Evolutionary conservation across 345 rosid genomes (phyloP).

Genomic region (Excoecaria cochinchinensis): DNA sequence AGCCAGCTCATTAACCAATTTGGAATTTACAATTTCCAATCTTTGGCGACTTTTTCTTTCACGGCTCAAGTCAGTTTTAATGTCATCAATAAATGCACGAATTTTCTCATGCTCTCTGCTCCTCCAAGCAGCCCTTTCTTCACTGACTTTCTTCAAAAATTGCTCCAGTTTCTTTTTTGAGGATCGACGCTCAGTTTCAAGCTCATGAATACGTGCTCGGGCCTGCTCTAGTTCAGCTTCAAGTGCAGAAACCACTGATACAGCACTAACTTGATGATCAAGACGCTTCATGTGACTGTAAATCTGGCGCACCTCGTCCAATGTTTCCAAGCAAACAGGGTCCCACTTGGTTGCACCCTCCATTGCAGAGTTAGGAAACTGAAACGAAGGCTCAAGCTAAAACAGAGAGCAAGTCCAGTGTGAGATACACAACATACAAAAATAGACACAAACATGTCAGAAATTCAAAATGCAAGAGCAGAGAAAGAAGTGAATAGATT

Average conservation of each 20-base stretch:
- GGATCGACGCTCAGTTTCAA: conserved; percentile 65
- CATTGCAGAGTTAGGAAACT: conserved; percentile 56
- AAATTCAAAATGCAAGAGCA: too few species aligned
- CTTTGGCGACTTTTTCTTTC: conserved; percentile 72
- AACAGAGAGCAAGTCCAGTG: conserved; percentile 14
- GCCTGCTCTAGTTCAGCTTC: conserved; percentile 66
- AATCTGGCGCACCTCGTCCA: conserved; percentile 46
- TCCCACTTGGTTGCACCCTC: conserved; percentile 89
- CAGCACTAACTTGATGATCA: conserved; percentile 58
- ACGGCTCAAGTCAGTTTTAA: conserved; percentile 57
- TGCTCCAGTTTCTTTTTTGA: conserved; percentile 81
- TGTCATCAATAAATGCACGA: conserved; percentile 64
- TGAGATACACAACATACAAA: conserved; percentile 4
- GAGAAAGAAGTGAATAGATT: too few species aligned
- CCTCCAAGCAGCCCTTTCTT: conserved; percentile 80
- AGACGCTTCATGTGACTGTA: conserved; percentile 40
- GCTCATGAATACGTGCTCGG: conserved; percentile 53
- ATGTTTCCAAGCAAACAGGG: conserved; percentile 46
- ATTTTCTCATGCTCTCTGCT: conserved; percentile 81
- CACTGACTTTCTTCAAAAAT: conserved; percentile 74
- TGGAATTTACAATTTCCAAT: conserved; percentile 61
- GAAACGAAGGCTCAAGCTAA: conserved; percentile 57
- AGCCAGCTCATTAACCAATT: conserved; percentile 72
- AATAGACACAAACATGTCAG: too few species aligned
- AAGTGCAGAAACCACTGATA: conserved; percentile 57